phyloP scores from a whole-genome alignment of 176 grass and related monocot genomes.

The Rhynchospora tenuis region DNA sequence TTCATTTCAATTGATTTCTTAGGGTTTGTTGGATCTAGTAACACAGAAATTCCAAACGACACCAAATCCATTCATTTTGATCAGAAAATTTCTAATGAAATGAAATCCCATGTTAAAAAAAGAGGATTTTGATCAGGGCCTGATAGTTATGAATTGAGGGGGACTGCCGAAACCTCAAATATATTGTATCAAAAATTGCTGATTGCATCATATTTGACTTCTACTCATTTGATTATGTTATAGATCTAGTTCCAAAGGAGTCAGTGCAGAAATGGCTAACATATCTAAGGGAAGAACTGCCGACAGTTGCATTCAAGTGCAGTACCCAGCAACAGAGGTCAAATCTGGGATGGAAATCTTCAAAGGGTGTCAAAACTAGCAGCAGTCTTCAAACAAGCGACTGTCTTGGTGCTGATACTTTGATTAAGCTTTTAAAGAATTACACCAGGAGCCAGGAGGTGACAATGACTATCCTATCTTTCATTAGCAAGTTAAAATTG shows the following conservation, averaged over 20 bases:
- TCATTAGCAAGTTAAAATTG: background rate
- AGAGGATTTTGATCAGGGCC: no score
- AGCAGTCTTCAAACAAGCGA: conserved; percentile 80
- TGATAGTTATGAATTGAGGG: background rate
- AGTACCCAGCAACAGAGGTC: conserved; percentile 91
- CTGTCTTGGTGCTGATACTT: conserved; percentile 89
- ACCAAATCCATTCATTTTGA: no score
- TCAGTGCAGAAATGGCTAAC: conserved; percentile 79
- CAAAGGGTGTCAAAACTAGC: conserved; percentile 60
- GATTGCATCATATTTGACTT: conserved; percentile 19
- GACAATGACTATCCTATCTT: background rate
- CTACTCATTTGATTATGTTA: background rate
- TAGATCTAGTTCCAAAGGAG: conserved; percentile 86
- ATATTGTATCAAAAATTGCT: background rate
- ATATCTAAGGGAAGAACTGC: conserved; percentile 81
- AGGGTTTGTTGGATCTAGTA: no score
- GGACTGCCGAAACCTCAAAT: background rate
- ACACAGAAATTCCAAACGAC: no score
- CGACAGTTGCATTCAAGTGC: conserved; percentile 88
- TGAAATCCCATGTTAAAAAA: no score
- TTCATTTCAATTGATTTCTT: no score
- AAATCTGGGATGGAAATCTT: conserved; percentile 94
- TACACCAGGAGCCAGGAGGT: conserved; percentile 97
- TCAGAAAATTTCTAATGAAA: no score
- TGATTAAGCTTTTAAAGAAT: conserved; percentile 89